Base-by-base conservation (phyloP, 163 green algal species). In the Volvox carteri region DNA sequence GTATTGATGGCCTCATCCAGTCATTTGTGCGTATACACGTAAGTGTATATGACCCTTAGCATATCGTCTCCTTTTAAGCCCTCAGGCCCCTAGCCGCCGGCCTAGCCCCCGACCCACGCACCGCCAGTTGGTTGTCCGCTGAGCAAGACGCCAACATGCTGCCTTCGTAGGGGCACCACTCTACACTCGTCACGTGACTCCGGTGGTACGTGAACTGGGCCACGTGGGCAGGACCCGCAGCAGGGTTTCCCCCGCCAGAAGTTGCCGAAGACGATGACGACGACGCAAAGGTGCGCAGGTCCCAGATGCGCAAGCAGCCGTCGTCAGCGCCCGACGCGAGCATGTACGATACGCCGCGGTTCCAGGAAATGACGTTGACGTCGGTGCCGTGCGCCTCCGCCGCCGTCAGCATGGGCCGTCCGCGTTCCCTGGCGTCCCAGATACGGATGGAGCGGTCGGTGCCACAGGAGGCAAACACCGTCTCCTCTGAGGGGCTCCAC, bases 301-400 rank as follows among this genome's bases (percentile, higher is more conserved):
- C 98, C 98, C 98, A 99, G 19, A 99, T 97, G 4, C 95, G 90
- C 46, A 99, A 89, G 28, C 87, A 81, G 58, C 96, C 97, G 84
- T 99, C 96, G 74, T 99, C 98, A 46, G 92, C 96, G 48, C 97
- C 98, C 0, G 92, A 96, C 35, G 98, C 98, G 52, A 99, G 88
- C 97, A 99, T 99, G 94, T 97, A 98, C 11, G 92, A 94, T 41
- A 98, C 96, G 54, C 96, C 70, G 33, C 86, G 70, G 91, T 98
- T 99, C 98, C 98, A 99, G 39, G 95, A 96, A n/a, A 99, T 96
- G 28, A 99, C 98, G 91, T 99, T 99, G 56, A 99, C 95, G 89
- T 99, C 98, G 9, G 78, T 90, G 3, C 95, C 93, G 78, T 98
- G 95, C 23, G 97, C 96, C 41, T 89, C 89, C 68, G 92, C 91